A percentile compares a stretch with the other conserved stretches of the same genome.
These are phyloP conservation scores for Alternaria hordeiaustralica DNA, from an alignment of 2,329 filamentous ascomycete species.

Conservation along the genomic window DNA sequence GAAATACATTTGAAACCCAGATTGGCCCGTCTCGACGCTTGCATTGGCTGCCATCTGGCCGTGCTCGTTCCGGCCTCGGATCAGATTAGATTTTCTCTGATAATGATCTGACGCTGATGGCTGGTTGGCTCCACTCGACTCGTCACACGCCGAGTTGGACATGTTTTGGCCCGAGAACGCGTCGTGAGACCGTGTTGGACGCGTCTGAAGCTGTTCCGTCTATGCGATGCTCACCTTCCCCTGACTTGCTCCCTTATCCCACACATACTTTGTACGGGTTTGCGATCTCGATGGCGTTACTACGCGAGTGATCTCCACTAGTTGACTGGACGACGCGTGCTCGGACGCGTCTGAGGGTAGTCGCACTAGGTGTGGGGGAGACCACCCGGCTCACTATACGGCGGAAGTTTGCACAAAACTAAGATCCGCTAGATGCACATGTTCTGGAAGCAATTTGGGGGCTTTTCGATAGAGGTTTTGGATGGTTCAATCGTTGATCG, in stretches of 20 bases:
- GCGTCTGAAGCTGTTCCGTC: constrained; percentile 7
- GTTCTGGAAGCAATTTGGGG: not conserved
- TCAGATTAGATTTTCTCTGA: constrained; percentile 36
- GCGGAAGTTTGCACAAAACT: not conserved
- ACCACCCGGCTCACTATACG: not conserved
- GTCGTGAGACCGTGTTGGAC: constrained; percentile 2
- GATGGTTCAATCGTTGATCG: not conserved
- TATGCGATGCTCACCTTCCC: not conserved
- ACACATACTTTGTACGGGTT: not conserved
- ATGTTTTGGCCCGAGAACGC: not conserved
- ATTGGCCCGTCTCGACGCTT: constrained; percentile 12
- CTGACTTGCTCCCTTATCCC: not conserved
- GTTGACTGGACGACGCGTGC: constrained; percentile 17
- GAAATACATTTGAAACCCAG: constrained; percentile 30
- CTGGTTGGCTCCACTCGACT: constrained; percentile 13
- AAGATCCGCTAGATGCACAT: not conserved
- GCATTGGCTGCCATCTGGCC: constrained; percentile 24
- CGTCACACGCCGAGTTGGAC: constrained; percentile 3
- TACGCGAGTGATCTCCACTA: not conserved
- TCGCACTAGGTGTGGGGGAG: constrained; percentile 3
- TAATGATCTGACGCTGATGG: constrained; percentile 13
- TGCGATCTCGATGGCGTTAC: constrained; percentile 4
- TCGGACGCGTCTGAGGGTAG: constrained; percentile 11
- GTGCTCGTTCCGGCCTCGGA: constrained; percentile 24
- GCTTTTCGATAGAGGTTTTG: not conserved